Evolutionary conservation across 768 basidiomycete species (phyloP), one percentile per base, ranked within the genome.

Genomic region (Chiua virens): DNA sequence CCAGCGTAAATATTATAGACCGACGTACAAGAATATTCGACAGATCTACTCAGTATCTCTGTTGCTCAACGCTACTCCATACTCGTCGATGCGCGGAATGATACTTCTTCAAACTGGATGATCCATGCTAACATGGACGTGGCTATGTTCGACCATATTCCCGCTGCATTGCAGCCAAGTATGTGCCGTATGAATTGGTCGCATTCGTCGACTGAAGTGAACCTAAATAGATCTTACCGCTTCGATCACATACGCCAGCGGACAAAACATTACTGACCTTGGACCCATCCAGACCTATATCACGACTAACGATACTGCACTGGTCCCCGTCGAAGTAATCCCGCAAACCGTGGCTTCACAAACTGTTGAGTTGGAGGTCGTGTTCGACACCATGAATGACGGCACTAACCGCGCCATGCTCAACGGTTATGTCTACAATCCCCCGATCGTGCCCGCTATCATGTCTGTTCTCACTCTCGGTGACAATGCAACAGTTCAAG

Each of bases 51-150:
- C 44, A 78, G 82, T 38, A 50, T 98, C 50, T 78, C 91, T 14
- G 92, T 88, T 27, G 94, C 94, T 0, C 96, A 98, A 68, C 84
- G 96, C 18, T 97, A 96, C 70, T 95, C 94, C 0, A 75, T 99
- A 36, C 83, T 98, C 28, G 91, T 99, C 46, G 87, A 86, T 11
- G 95, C 96, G 10, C 82, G 87, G 42, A 95, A 95, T 69, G 89
- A 93, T 56, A 88, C 86, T 0, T 72, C 79, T 3, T 73, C 80
- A 20, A 97, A 99, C 75, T 98, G 86, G 85, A 83, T 81, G 45
- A 83, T 99, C 52, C 90, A 93, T 63, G 88, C 89, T 6, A 90
- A 94, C 74, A 91, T 98, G 82, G 91, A 95, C 64, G 80, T 80
- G 0, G 74, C 73, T 54, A 96, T 95, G 93, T 98, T 97, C 68